Evolutionary conservation across 805 yeast species (phyloP), one percentile per base, ranked within the genome.

Genomic region (Saccharomycopsis olivae): DNA sequence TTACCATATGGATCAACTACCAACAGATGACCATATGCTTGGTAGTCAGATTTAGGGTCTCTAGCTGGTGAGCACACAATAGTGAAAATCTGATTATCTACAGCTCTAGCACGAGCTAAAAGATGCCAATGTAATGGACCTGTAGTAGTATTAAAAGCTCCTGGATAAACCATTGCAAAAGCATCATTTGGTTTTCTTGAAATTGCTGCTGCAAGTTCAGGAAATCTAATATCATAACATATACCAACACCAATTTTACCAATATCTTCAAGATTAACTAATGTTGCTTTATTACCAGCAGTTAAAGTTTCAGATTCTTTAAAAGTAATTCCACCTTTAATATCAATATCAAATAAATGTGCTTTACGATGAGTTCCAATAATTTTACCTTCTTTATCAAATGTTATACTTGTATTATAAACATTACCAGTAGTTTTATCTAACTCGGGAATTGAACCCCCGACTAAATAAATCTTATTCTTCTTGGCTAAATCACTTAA

Each of bases 381-480:
- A 41, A 88, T 65, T 29, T 75, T 69, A 3, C 98, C 98, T 2
- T 57, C 35, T 2, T 78, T 79, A 45, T 74, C 59, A 55, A 85
- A 89, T 3, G 94, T 68, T 53, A 85, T 53, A 35, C 84, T 73
- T 23, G 94, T 78, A 63, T 88, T 76, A 69, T 73, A 82, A 21
- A 76, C 53, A 48, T 75, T 74, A 40, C 68, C 66, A 35, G 70
- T 74, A 16, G 59, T 62, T 11, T 68, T 75, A 34, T 67, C 75
- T 21, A 69, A 51, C 57, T 92, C 98, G 1, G 97, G 97, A 49
- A 84, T 75, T 1, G 96, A 85, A 13, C 98, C 98, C 13, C 97
- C 97, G 32, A 89, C 71, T 32, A 89, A 64, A 42, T 68, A 75
- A 14, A 86, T 69, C 4, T 65, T 62, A 50, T 76, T 64, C 43